A percentile compares a stretch with the other conserved stretches of the same genome.
Conservation (phyloP, 345 rosid genomes). For the Gossypioides kirkii region DNA sequence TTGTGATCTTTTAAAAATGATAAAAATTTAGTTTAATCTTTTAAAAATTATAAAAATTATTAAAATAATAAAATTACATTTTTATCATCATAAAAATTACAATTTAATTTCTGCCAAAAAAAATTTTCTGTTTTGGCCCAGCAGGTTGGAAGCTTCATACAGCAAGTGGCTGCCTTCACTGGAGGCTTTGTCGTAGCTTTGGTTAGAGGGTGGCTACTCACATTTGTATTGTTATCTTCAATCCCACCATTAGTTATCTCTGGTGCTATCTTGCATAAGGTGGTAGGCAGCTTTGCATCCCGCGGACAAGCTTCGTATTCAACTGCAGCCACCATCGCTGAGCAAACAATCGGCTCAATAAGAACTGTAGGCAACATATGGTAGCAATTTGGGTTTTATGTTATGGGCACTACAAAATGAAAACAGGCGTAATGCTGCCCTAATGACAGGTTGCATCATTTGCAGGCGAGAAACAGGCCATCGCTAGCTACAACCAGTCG, state of each 20-base stretch:
- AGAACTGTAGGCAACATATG: conserved; percentile 52
- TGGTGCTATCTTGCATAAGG: conserved; percentile 48
- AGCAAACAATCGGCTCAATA: conserved; percentile 71
- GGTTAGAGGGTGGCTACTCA: conserved; percentile 73
- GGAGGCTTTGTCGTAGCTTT: conserved; percentile 81
- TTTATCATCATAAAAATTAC: too few species aligned
- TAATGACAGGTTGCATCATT: conserved; percentile 69
- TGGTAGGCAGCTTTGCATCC: conserved; percentile 52
- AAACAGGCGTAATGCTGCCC: not conserved
- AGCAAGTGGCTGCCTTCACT: conserved; percentile 56
- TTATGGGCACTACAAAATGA: not conserved
- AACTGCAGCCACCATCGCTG: conserved; percentile 61
- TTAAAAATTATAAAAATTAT: too few species aligned
- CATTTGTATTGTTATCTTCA: conserved; percentile 58
- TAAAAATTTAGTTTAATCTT: too few species aligned
- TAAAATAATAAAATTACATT: too few species aligned
- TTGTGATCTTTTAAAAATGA: too few species aligned
- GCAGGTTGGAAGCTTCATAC: conserved; percentile 83
- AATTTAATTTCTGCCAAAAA: too few species aligned
- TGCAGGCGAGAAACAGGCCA: conserved; percentile 79
- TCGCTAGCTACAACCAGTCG: conserved; percentile 45
- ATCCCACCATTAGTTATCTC: conserved; percentile 63
- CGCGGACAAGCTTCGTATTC: conserved; percentile 64
- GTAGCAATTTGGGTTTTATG: not conserved
- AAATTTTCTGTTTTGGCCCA: too few species aligned